Conservation (phyloP, 352 stramenopile species). For the Peronospora destructor region DNA sequence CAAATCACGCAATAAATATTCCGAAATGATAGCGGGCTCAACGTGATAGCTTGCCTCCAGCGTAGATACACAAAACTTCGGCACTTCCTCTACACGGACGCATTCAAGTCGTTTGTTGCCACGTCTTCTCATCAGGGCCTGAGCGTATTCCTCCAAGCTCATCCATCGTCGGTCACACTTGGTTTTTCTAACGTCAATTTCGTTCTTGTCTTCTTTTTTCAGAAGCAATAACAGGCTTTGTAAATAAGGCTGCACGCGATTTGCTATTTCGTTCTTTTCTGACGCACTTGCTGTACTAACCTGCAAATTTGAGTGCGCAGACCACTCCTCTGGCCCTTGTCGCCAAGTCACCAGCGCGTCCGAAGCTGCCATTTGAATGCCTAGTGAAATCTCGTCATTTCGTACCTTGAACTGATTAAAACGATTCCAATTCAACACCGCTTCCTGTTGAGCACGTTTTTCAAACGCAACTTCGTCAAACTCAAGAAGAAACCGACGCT, state of each 20-base stretch:
- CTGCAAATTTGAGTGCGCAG: conserved; percentile 13
- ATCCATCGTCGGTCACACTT: conserved; percentile 33
- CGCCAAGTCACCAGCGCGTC: conserved; percentile 45
- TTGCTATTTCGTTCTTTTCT: conserved; percentile 33
- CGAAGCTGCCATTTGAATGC: conserved; percentile 39
- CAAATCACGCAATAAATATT: conserved; percentile 71
- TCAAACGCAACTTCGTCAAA: conserved; percentile 39
- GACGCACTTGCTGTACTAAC: conserved; percentile 19
- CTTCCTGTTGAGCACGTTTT: conserved; percentile 17
- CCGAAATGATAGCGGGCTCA: conserved; percentile 48
- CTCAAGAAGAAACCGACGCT: conserved; percentile 36
- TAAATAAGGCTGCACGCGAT: conserved; percentile 38
- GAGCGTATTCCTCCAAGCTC: conserved; percentile 34
- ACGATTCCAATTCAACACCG: conserved; percentile 6
- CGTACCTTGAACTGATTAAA: conserved; percentile 17
- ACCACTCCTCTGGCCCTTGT: conserved; percentile 30
- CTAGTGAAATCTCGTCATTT: conserved; percentile 43
- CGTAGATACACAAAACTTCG: conserved; percentile 46
- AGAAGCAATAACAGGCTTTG: conserved; percentile 28
- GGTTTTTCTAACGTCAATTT: conserved; percentile 15
- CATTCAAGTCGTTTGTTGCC: conserved; percentile 23
- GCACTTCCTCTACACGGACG: conserved; percentile 21
- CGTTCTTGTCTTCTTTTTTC: conserved; percentile 27
- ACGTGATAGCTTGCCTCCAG: conserved; percentile 49
- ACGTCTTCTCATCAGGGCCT: conserved; percentile 12